Conservation (phyloP, 129 eudicot species). For the Artemisia tridentata region DNA sequence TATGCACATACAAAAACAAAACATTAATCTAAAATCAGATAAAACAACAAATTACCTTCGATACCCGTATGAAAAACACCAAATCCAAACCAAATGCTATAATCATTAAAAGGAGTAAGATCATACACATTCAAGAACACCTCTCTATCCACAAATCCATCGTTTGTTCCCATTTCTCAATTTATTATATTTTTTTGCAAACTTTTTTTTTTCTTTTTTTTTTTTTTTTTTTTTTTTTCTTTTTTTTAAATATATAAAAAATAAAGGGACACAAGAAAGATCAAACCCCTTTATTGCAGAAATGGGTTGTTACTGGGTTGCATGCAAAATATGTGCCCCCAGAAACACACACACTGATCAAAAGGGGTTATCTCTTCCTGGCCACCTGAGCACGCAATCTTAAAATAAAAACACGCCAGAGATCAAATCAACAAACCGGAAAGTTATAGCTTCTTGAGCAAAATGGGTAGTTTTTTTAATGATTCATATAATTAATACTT, state of each 20-base stretch:
- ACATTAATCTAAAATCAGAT: background rate
- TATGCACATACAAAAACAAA: background rate
- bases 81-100: slow-evolving; percentile 56
- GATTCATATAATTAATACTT: slow-evolving; percentile 16
- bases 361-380: slow-evolving; percentile 37
- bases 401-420: slow-evolving; percentile 1
- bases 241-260: too few species aligned
- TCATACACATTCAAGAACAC: slow-evolving; percentile 57
- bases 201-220: too few species aligned
- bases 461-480: slow-evolving; percentile 8
- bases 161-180: slow-evolving; percentile 37
- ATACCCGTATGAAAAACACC: slow-evolving; percentile 72
- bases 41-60: slow-evolving; percentile 39
- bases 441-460: slow-evolving; percentile 10
- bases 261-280: slow-evolving; percentile 14
- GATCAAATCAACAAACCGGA: background rate
- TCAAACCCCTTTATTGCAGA: slow-evolving; percentile 32
- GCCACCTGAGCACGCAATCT: slow-evolving; percentile 24
- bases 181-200: background rate
- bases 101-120: slow-evolving; percentile 56
- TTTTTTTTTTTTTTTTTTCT: too few species aligned
- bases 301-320: slow-evolving; percentile 38
- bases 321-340: slow-evolving; percentile 28
- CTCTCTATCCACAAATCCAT: slow-evolving; percentile 34
- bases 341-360: slow-evolving; percentile 34